Base-by-base conservation (phyloP, 2,329 filamentous ascomycete species). In the Helminthosporium solani region DNA sequence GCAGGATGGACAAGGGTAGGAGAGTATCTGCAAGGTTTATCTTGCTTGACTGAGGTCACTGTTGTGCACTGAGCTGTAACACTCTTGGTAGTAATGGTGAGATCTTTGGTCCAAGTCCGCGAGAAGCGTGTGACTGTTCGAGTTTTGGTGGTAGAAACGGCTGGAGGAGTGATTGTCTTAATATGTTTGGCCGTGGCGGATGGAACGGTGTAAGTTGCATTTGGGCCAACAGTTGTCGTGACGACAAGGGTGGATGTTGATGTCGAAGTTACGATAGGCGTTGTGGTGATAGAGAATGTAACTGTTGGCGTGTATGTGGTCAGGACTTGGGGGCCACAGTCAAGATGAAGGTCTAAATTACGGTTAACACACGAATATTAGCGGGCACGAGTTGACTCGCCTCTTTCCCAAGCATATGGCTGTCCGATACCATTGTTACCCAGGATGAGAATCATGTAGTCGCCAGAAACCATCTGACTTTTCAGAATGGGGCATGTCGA, bases 391-490 rank as follows among this genome's bases (percentile, higher is more conserved):
- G 42, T 52, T 20, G 33, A 65, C 54, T 61, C 68, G 60, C 74
- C 71, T 58, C 74, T 66, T 53, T 76, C 61, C 64, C 70, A 75
- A 15, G 70, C 73, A 40, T 76, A 74, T 1, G 74, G 73, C 18
- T 70, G 63, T 15, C 68, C 72, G 33, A 69, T 60, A 30, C 66
- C 73, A 47, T 76, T 76, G 51, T 76, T 73, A 28, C 75, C 75
- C 27, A 73, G 54, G 5, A 77, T 61, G 12, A 76, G 50, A 8
- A 77, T 60, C 3, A 72, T 69, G 70, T 72, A 76, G 27, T 71
- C 67, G 6, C 74, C 74, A 34, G 68, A 67, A n/a, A 52, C 60
- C 60, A 77, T 71, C 42, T 75, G 60, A 37, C 63, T 66, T 55
- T 76, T 76, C 16, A 59, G 47, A 21, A 74, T 64, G 2, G 72